A percentile compares a stretch with the other conserved stretches of the same genome.
Conservation (phyloP, 2,329 filamentous ascomycete species). For the Chrysosporium keratinophilum region DNA sequence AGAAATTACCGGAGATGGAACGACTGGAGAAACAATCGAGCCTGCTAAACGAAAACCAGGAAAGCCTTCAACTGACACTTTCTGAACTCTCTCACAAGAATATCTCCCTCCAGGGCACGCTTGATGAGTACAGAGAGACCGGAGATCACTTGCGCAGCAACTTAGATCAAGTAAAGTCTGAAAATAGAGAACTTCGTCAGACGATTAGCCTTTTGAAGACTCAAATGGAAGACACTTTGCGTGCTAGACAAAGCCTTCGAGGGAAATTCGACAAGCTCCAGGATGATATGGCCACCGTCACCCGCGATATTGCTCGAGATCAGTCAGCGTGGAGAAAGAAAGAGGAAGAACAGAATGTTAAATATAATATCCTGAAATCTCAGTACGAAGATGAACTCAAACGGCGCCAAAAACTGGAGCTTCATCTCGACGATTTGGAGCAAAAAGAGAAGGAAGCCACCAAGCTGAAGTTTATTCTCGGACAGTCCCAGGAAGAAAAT, state of each 20-base stretch:
- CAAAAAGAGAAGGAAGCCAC: conserved; percentile 65
- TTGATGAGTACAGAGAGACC: conserved; percentile 54
- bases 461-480: conserved; percentile 68
- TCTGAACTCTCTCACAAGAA: conserved; percentile 50
- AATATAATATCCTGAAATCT: conserved; percentile 45
- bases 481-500: conserved; percentile 49
- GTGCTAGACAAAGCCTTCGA: conserved; percentile 73
- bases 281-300: conserved; percentile 71
- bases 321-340: conserved; percentile 66
- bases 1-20: conserved; percentile 58
- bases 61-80: conserved; percentile 43
- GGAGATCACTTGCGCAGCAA: conserved; percentile 50
- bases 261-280: conserved; percentile 76
- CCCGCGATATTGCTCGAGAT: conserved; percentile 70
- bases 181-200: conserved; percentile 64
- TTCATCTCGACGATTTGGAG: conserved; percentile 51
- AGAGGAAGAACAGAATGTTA: conserved; percentile 47
- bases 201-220: conserved; percentile 62
- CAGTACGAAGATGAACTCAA: conserved; percentile 59
- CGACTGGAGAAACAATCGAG: conserved; percentile 54
- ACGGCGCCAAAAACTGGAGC: conserved; percentile 49
- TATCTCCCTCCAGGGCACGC: conserved; percentile 48
- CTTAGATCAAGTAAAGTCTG: conserved; percentile 45
- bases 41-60: conserved; percentile 59
- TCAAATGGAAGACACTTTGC: conserved; percentile 77